Base-by-base conservation (phyloP, 2,329 filamentous ascomycete species). In the Colletotrichum sp. region DNA sequence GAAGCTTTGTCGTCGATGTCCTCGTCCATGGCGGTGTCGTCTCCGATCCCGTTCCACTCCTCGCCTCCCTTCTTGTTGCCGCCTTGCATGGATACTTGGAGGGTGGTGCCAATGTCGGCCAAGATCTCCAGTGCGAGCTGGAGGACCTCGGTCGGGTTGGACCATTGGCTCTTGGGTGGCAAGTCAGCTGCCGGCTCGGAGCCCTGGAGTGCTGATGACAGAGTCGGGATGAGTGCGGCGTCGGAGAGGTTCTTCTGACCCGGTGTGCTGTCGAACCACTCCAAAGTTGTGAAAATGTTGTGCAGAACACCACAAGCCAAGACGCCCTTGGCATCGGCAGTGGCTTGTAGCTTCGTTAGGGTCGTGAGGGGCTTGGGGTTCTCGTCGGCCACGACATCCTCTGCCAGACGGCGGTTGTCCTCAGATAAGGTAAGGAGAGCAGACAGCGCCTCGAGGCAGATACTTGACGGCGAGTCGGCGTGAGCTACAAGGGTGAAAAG, bases 221-320 rank as follows among this genome's bases (percentile, higher is more conserved):
- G 82, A 9, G 83, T 83, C 4, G 89, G 86, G 32, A 92, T 84
- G 26, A 92, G 83, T 4, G 84, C 79, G 30, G 89, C 89, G 79
- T 92, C 90, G 4, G 87, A 89, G 12, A 87, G 86, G 16, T 86
- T 87, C 59, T 87, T 86, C 70, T 85, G 85, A 3, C 88, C 88
- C 3, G 87, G 88, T 59, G 85, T 88, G 75, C 87, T 84, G 71
- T 91, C 90, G 36, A 88, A 87, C 89, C 89, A 91, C 72, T 88
- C 83, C 78, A 90, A 86, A 5, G 87, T 85, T 8, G 88, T 83
- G 80, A 92, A 93, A 44, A 93, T 83, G 77, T 93, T 93, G 81
- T 94, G 92, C 15, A 94, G 86, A 26, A 92, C 86, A 16, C 90
- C 90, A 67, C 91, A 93, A 9, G 91, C 88, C 10, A 92, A 83